phyloP scores from a whole-genome alignment of 2,329 filamentous ascomycete genomes.

The Ophiostoma novo-ulmi region DNA sequence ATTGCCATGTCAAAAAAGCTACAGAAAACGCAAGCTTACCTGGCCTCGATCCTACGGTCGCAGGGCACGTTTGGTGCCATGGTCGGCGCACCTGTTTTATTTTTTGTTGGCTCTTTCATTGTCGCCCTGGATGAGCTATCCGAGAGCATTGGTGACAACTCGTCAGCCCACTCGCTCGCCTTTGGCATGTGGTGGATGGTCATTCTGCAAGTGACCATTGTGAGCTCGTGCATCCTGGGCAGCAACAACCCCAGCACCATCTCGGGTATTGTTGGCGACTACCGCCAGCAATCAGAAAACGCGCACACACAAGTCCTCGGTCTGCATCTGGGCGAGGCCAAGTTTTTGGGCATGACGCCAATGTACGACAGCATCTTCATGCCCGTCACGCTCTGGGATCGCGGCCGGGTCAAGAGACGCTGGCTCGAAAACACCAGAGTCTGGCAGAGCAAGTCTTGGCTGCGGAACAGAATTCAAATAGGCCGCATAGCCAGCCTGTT shows the following conservation, averaged over 20 bases:
- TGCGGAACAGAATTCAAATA: background rate
- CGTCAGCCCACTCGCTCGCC: constrained; percentile 15
- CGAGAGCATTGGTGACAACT: constrained; percentile 15
- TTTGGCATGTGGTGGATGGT: constrained; percentile 21
- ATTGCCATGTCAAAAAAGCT: background rate
- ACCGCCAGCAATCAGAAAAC: background rate
- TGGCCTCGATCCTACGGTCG: constrained; percentile 16
- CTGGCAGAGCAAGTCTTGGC: background rate
- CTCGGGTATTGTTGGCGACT: constrained; percentile 16
- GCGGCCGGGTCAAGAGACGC: constrained; percentile 14
- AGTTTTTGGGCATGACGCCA: background rate
- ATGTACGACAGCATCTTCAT: constrained; percentile 16
- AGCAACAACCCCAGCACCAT: constrained; percentile 19
- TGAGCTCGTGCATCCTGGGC: constrained; percentile 18
- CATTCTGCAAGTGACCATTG: constrained; percentile 16
- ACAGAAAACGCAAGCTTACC: background rate
- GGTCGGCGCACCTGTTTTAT: constrained; percentile 14
- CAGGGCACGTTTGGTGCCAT: constrained; percentile 17
- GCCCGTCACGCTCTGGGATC: constrained; percentile 18
- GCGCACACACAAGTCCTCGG: background rate
- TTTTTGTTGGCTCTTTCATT: constrained; percentile 15
- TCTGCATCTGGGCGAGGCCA: background rate
- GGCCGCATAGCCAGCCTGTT: background rate
- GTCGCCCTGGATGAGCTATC: constrained; percentile 12
- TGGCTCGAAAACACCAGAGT: background rate